Conservation (phyloP, 1,284 basidiomycete species). For the Golubevia sp. region DNA sequence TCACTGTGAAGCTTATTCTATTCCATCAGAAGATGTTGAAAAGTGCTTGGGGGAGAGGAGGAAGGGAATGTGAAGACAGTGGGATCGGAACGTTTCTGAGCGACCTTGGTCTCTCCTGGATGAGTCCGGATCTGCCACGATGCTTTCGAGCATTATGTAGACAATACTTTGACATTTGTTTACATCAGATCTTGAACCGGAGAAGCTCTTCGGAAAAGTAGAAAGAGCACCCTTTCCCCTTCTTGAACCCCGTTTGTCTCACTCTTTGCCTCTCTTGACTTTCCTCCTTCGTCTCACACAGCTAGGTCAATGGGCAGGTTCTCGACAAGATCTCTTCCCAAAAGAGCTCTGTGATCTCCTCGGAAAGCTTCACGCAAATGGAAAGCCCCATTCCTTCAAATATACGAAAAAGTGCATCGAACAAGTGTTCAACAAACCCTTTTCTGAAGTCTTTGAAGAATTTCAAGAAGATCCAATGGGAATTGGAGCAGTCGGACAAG, state of each 20-base stretch:
- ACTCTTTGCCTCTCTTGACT: slow-evolving; percentile 8
- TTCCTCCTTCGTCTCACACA: slow-evolving; percentile 54
- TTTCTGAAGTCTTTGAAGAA: slow-evolving; percentile 87
- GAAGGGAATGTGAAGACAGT: too few relatives aligned
- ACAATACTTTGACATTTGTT: too few relatives aligned
- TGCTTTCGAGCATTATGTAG: too few relatives aligned
- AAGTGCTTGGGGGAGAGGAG: too few relatives aligned
- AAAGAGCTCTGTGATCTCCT: slow-evolving; percentile 84
- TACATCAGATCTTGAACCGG: too few relatives aligned
- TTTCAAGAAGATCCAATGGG: slow-evolving; percentile 88
- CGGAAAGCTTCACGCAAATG: slow-evolving; percentile 85
- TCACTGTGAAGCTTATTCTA: too few relatives aligned
- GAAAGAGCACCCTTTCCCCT: neutral
- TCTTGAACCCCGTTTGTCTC: slow-evolving; percentile 8
- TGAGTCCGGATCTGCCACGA: too few relatives aligned
- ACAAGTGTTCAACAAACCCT: slow-evolving; percentile 74
- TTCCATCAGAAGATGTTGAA: too few relatives aligned
- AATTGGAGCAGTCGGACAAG: slow-evolving; percentile 96
- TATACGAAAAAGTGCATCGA: slow-evolving; percentile 86
- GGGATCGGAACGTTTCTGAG: too few relatives aligned
- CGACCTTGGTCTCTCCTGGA: too few relatives aligned
- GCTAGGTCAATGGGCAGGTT: slow-evolving; percentile 98
- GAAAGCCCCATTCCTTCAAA: slow-evolving; percentile 77
- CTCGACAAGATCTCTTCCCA: slow-evolving; percentile 91
- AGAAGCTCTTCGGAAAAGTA: too few relatives aligned